Base-by-base conservation (phyloP, 2,329 filamentous ascomycete species). In the Leptodontidium sp. region DNA sequence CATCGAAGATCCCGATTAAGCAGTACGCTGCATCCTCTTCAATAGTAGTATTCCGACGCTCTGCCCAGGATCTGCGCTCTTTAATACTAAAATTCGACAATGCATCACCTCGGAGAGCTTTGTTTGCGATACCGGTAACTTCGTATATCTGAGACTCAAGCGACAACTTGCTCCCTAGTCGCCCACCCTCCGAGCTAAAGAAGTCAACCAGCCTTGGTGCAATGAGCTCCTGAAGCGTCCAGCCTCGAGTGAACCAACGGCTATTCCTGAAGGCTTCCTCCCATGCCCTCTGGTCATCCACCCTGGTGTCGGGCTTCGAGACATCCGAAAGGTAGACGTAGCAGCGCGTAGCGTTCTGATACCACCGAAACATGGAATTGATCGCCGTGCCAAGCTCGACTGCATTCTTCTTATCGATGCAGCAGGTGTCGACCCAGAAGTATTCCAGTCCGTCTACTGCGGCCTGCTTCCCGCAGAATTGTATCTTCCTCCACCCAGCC, bases 21-120 rank as follows among this genome's bases (percentile, higher is more conserved):
- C 78, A 83, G 52, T 84, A 85, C 0, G 82, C 81, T n/a, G 77
- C 77, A 50, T 84, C 83, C 64, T 85, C 83, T 0, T 65, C 4
- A 3, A 78, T 67, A 0, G 75, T 77, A 0, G 82, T 82, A 3
- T 74, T 38, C 0, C 82, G 76, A 8, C 70, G 61, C 4, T 77
- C 75, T 4, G 82, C 81, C 82, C 81, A 84, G 0, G 79, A 79
- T 79, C 83, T 62, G 65, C 68, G 64, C 64, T 72, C 63, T 52
- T 43, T 47, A 29, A 74, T 47, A 49, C 57, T 68, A 45, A 72
- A 72, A 21, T 69, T 70, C 21, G 21, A 21, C 21, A 21, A 21
- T 21, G 1, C 21, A 21, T 21, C 21, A 21, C 21, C 21, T 21
- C 50, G 66, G 61, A 74, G 68, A 14, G 68, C 70, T 8, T 49